A percentile compares a stretch with the other conserved stretches of the same genome.
Evolutionary conservation across 2,329 filamentous ascomycete species (phyloP).

Genomic region (Calonectria henricotiae): DNA sequence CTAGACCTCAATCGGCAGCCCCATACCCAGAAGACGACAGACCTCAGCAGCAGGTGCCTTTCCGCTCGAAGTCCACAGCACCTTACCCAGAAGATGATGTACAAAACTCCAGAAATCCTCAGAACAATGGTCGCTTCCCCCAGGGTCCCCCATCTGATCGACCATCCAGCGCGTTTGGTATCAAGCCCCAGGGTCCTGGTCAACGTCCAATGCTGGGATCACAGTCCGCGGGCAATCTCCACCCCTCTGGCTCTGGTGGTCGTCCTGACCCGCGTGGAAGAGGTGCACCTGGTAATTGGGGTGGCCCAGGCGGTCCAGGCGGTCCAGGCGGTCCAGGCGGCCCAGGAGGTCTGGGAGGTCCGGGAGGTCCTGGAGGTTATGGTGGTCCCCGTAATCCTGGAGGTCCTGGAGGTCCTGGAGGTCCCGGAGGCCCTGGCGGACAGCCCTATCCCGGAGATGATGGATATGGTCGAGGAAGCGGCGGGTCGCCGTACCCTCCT

Average conservation of each 20-base stretch:
- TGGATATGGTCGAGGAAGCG: conserved; percentile 45
- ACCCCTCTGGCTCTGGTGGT: conserved; percentile 53
- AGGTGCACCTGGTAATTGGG: conserved; percentile 64
- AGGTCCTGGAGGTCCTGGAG: conserved; percentile 44
- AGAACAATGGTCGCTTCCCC: conserved; percentile 67
- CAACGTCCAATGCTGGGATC: conserved; percentile 61
- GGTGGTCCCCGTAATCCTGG: neutral
- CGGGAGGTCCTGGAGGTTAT: conserved; percentile 51
- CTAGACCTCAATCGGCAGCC: conserved; percentile 71
- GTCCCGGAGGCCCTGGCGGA: conserved; percentile 43
- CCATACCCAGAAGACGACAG: conserved; percentile 82
- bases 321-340: conserved; percentile 50
- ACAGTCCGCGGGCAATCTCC: conserved; percentile 66
- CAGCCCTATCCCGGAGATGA: conserved; percentile 52
- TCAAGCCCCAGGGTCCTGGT: conserved; percentile 63
- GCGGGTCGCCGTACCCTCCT: conserved; percentile 49
- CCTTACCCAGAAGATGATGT: conserved; percentile 80
- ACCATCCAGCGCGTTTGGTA: conserved; percentile 70
- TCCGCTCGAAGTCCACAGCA: conserved; percentile 66
- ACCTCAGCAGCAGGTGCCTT: conserved; percentile 64
- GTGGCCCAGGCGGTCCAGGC: conserved; percentile 44
- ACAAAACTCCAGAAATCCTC: conserved; percentile 55
- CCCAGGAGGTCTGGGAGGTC: conserved; percentile 51
- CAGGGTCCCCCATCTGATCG: conserved; percentile 67
- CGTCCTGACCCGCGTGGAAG: conserved; percentile 60